Evolutionary conservation across 257 asterid species (phyloP), one percentile per base, ranked within the genome.

Genomic region (Plectranthus barbatus): DNA sequence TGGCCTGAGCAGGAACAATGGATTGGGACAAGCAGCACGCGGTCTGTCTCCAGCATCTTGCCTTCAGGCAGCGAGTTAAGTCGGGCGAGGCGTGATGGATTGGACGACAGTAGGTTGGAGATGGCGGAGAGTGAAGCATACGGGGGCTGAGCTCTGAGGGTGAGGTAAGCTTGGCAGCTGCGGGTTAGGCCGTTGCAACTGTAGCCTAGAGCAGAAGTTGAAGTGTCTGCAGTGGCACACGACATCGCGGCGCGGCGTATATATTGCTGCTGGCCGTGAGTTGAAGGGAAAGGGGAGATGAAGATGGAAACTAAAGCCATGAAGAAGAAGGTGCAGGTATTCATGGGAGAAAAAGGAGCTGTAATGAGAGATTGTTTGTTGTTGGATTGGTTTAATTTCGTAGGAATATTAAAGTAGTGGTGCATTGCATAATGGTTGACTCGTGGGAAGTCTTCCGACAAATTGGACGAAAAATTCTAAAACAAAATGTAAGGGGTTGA

Each of bases 1-100:
- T 54, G 72, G 42, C 87, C 89, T 12, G 91, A 76, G 68, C 94
- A 89, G 36, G 97, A 89, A 31, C 97, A 89, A 4, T 56, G 77
- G 10, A 86, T 80, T 0, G 97, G 95, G 40, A 83, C 76, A 31
- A 86, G 81, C 8, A 89, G 86, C 51, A 69, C 7, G 13, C 50
- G 71, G 52, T 71, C 42, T 0, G 79, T 47, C 9, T 66, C 68
- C 26, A 89, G 76, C 0, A 44, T 47, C 1, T 82, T 18, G 41
- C 41, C 65, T 29, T 21, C 46, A 3, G 90, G 47, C 21, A 84
- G 83, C 0, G 87, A 77, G 36, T 89, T 89, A 70, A 89, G 76
- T 9, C 31, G 77, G 19, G 97, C 64, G 46, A 89, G 70, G 21
- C 73, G 66, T 4, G 78, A 55, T 46, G 86, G 73, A 40, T 75